Base-by-base conservation (phyloP, 2,329 filamentous ascomycete species). In the Exserohilum turcica region DNA sequence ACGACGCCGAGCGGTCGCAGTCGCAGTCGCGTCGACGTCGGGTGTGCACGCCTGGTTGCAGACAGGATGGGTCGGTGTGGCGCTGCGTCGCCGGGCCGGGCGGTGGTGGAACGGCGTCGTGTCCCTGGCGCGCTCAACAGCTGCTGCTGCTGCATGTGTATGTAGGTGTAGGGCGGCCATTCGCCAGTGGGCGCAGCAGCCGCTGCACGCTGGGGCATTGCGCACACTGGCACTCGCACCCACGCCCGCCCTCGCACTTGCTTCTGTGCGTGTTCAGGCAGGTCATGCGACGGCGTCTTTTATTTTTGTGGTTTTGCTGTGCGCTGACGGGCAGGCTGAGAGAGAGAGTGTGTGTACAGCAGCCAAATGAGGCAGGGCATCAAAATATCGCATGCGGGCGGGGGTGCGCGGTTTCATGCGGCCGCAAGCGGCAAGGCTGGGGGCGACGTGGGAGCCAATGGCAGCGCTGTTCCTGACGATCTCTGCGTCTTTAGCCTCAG, bases 401-500 rank as follows among this genome's bases (percentile, higher is more conserved):
- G 24, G 42, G 56, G 63, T 63, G 56, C 48, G 45, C 54, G 31
- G 67, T 71, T 69, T 72, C 66, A 70, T 42, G 27, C 43, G 33
- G 52, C 66, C 61, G 59, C 57, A 66, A 68, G 56, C 56, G 57
- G 66, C 54, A 56, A 35, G 35, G 50, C 36, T 15, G 49, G 54
- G 49, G 46, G 43, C 16, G 45, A 45, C 44, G 44, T 44, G 27
- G 44, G 48, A 56, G 60, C 68, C 54, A 70, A 67, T 67, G 43
- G 56, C 45, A 37, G 40, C 39, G 29, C 47, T 21, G 54, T 56
- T 19, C 57, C 59, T 57, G 57, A 57, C 53, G 69, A 72, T 71
- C 68, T 55, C 65, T 68, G 69, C 67, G 63, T 60, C 36, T 66
- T 66, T 55, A 57, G 57, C 52, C 46, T 28, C 44, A 46, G 45